Evolutionary conservation across 1,139 yeast genomes (phyloP), one percentile per base, ranked within the genome.

Genomic region (Arxiozyma slooffiae): DNA sequence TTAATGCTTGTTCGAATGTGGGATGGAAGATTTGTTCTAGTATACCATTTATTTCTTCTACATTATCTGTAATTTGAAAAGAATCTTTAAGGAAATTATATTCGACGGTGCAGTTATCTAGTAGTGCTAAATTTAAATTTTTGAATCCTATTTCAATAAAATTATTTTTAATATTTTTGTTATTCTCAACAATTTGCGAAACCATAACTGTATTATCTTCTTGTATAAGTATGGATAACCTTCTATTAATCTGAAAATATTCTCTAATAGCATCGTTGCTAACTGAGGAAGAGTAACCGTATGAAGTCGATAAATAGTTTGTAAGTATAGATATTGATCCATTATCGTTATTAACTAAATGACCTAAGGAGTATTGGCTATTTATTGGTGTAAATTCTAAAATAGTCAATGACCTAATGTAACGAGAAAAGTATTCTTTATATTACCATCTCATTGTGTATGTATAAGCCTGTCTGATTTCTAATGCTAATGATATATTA

Each of bases 401-500:
- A 55, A 81, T 80, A 54, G 87, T 86, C 52, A 92, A 70, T 1
- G 95, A 82, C 57, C 84, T 79, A 48, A 84, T 70, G 67, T 90
- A 92, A 58, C 92, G 81, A 23, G 84, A 81, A 63, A 92, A 90
- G 57, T 85, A 78, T 50, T 85, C 77, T 53, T 76, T 75, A 64
- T 92, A 92, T 69, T 92, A 92, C 98, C 98, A 92, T 60, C 78
- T 75, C 88, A 90, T 89, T 1, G 97, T 90, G 61, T 80, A 82
- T 14, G 82, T 71, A 64, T 92, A 92, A 0, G 97, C 97, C 59
- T 78, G 76, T 53, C 81, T 77, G 43, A 92, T 73, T 59, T 88
- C 95, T n/a, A 71, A 64, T 0, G 95, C 90, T 50, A 92, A 69
- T n/a, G 80, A 75, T 4, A 76, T 74, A 53, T 85, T 79, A 48